Evolutionary conservation across 208 protist species (phyloP), one percentile per base, ranked within the genome.

Genomic region (Crithidia sp.): DNA sequence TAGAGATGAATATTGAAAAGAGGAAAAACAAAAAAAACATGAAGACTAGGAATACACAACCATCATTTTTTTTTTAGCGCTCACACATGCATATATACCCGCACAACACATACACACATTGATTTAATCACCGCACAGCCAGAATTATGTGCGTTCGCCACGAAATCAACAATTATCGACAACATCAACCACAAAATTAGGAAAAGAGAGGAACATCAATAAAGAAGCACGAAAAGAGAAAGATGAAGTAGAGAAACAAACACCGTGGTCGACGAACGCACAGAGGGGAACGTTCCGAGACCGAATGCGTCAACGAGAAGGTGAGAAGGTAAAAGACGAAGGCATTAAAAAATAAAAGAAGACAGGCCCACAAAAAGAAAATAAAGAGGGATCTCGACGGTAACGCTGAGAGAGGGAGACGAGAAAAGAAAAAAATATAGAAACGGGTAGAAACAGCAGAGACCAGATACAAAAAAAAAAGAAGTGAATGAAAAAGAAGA

Each of bases 111-210:
- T 9, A 61, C 57, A 16, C 4, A 62, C 9, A 28, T 5, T 17
- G 40, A 39, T 10, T 37, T 52, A 52, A 52, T 8, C 45, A 12
- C 41, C 49, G 62, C 44, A 45, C 49, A 7, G 43, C 41, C 62
- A 57, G 36, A 41, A 57, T 45, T 67, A 67, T 7, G 28, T 67
- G 62, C 62, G 49, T 37, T 7, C 13, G 47, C 28, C 28, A 28
- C 28, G 28, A 28, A 28, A 1, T 28, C 28, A 28, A 28, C 28
- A 28, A 28, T 28, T 1, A 28, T 28, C 28, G 54, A 3, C 17
- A 37, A 17, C 7, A 9, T 40, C 7, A 7, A 56, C 19, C 17
- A 65, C 19, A 71, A 54, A 71, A 44, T 28, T 45, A 52, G 60
- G 58, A 59, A 60, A 72, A 55, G 54, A 61, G 47, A 36, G 28